Conservation (phyloP, 805 yeast genomes). For the Pichia cabralensis region DNA sequence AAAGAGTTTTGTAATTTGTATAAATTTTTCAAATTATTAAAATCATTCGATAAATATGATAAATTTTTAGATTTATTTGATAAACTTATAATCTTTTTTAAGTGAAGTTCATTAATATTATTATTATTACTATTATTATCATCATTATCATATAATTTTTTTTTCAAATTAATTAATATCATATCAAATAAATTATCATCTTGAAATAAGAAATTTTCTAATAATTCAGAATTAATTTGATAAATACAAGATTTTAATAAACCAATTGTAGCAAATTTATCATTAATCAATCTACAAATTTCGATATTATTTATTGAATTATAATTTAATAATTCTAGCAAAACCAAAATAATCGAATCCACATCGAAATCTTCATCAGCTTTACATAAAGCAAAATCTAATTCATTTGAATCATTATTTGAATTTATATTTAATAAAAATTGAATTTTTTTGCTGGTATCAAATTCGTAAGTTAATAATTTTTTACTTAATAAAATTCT, state of each 20-base stretch:
- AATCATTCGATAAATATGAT: conserved; percentile 22
- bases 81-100: background rate
- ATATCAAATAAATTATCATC: conserved; percentile 46
- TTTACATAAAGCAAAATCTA: conserved; percentile 56
- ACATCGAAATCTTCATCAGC: conserved; percentile 52
- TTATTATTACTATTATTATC: background rate
- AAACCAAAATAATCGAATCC: conserved; percentile 49
- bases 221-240: conserved; percentile 21
- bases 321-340: conserved; percentile 45
- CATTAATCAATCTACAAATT: conserved; percentile 56
- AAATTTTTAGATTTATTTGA: conserved; percentile 23
- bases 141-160: background rate
- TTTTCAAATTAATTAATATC: conserved; percentile 17
- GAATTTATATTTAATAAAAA: conserved; percentile 55
- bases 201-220: conserved; percentile 52
- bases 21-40: no score
- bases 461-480: conserved; percentile 61
- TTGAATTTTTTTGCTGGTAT: conserved; percentile 49
- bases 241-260: conserved; percentile 29
- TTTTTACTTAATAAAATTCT: conserved; percentile 56
- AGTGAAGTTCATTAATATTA: background rate
- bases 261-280: conserved; percentile 31
- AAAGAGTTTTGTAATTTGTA: conserved; percentile 38
- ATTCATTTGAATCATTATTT: conserved; percentile 28
- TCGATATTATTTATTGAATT: conserved; percentile 51